Evolutionary conservation across 495 filamentous ascomycete genomes (phyloP).

Genomic region (Xylaria nigripes): DNA sequence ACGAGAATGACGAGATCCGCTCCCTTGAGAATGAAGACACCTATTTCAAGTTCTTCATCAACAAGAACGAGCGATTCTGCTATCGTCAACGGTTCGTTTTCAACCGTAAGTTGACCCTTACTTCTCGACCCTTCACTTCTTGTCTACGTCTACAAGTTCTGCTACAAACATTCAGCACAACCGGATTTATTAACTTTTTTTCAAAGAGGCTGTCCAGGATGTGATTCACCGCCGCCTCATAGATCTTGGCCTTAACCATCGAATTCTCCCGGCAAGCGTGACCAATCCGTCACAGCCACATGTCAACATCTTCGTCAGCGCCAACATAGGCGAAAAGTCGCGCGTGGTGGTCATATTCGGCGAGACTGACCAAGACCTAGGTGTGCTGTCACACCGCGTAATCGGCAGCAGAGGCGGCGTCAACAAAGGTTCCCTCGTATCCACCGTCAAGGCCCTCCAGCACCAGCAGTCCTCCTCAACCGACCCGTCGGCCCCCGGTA

Average conservation of each 20-base stretch:
- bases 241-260: constrained; percentile 44
- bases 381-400: constrained; percentile 62
- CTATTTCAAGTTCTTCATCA: constrained; percentile 66
- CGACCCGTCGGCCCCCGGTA: constrained; percentile 31
- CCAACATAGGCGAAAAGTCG: constrained; percentile 46
- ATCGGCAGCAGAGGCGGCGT: constrained; percentile 51
- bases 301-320: constrained; percentile 58
- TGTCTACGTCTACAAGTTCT: too few species aligned
- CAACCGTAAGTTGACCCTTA: constrained; percentile 45
- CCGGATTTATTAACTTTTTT: too few species aligned
- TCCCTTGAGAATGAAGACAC: constrained; percentile 53
- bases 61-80: constrained; percentile 63
- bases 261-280: constrained; percentile 51
- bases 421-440: constrained; percentile 55
- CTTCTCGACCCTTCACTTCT: neutral
- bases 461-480: constrained; percentile 21
- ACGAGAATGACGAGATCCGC: constrained; percentile 61
- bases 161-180: too few species aligned
- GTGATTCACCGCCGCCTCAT: constrained; percentile 55
- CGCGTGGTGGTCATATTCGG: constrained; percentile 70
- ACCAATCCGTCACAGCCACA: constrained; percentile 42
- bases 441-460: constrained; percentile 49
- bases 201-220: constrained; percentile 54
- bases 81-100: constrained; percentile 60
- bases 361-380: constrained; percentile 61